Conservation (phyloP, 305 asterid genomes). For the Solanum hybrid region DNA sequence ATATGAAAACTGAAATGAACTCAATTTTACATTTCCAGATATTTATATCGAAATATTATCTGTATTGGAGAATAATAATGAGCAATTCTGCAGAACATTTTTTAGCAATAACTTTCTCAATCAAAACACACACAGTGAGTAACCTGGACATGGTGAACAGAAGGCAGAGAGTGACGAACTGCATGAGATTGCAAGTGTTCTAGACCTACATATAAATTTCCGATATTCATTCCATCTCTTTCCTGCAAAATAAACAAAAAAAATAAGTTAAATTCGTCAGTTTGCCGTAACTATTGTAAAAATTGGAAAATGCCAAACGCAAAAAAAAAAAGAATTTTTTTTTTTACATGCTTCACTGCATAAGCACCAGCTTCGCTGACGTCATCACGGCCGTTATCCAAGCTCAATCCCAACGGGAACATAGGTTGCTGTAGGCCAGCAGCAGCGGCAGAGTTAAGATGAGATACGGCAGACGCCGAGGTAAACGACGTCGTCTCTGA, state of each 20-base stretch:
- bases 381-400: slow-evolving; percentile 55
- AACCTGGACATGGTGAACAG: slow-evolving; percentile 44
- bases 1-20: not conserved
- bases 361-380: slow-evolving; percentile 33
- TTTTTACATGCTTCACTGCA: slow-evolving; percentile 44
- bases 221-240: slow-evolving; percentile 45
- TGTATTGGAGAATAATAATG: not conserved
- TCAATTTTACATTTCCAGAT: not conserved
- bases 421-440: slow-evolving; percentile 34
- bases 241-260: slow-evolving; percentile 31
- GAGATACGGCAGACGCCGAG: slow-evolving; percentile 30
- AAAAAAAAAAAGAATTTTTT: not conserved
- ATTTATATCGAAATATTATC: not conserved
- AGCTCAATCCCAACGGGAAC: slow-evolving; percentile 63
- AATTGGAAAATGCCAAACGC: not conserved
- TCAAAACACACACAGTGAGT: not conserved
- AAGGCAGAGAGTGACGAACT: slow-evolving; percentile 45
- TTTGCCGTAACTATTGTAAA: not conserved
- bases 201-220: slow-evolving; percentile 47
- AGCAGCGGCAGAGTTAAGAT: slow-evolving; percentile 23
- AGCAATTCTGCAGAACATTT: not conserved
- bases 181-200: slow-evolving; percentile 62
- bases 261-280: not conserved
- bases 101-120: not conserved
- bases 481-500: slow-evolving; percentile 44